Base-by-base conservation (phyloP, 306 rosid genomes). In the Aeschynomene evenia region DNA sequence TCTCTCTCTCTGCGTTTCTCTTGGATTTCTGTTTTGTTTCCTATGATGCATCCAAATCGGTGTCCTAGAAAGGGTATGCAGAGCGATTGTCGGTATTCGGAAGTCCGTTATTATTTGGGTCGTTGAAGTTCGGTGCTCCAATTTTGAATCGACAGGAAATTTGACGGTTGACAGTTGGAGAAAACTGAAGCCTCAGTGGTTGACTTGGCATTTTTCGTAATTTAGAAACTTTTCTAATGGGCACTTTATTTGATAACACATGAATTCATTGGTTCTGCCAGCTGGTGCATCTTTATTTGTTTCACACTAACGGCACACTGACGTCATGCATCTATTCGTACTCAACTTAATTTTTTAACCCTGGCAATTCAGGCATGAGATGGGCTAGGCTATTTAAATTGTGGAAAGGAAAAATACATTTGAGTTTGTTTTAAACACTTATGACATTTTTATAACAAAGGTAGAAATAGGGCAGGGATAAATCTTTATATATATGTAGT, bases 221-320 rank as follows among this genome's bases (percentile, higher is more conserved):
- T 55, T 52, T 61, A 40, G 12, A 60, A 51, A 39, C 36, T 22
- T 52, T 40, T 28, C 62, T 28, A 19, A 12, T 45, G 43, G 23
- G 24, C 68, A 21, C 52, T 52, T 12, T 28, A 21, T 43, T 69
- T 70, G 24, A 19, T 46, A 65, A 55, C 16, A 67, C 73, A 33
- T 46, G 40, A 48, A 40, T 24, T 63, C 46, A 3, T 39, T 36
- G 39, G 19, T 71, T 71, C 45, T 34, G 63, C 28, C 37, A 33
- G 33, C 61, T 43, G 64, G 36, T 63, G 54, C 63, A 34, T 12
- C 68, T 23, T 50, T 70, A 28, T 19, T 55, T 46, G 43, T 16
- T 57, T 66, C 45, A 42, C 20, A 28, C 45, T 24, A 45, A 45
- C 51, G 24, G 23, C 71, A 50, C 49, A n/a, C 61, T 15, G 51